Evolutionary conservation across 768 basidiomycete genomes (phyloP).

Genomic region (Rhizopogon vulgaris): DNA sequence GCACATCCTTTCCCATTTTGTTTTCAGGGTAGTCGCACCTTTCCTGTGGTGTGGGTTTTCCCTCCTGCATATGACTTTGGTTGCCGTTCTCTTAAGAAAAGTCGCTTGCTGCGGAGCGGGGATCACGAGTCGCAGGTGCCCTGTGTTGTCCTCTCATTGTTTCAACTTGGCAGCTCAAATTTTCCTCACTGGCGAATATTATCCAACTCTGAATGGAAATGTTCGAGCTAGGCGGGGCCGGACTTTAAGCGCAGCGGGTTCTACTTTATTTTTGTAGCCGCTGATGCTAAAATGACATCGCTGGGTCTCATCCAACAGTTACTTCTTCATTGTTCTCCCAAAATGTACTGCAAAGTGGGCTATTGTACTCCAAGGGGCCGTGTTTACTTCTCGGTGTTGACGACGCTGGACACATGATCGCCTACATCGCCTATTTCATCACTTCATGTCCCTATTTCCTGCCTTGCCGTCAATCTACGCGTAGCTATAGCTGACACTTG

Average conservation of each 20-base stretch:
- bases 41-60: constrained; percentile 2
- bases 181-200: not conserved
- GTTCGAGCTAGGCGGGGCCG: not conserved
- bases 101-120: not conserved
- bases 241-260: not conserved
- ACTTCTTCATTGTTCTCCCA: constrained; percentile 1
- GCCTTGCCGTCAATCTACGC: not conserved
- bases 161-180: constrained; percentile 4
- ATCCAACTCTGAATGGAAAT: not conserved
- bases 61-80: constrained; percentile 4
- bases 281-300: not conserved
- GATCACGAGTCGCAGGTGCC: not conserved
- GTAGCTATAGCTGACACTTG: constrained; percentile 5
- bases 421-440: not conserved
- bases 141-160: not conserved
- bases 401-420: constrained; percentile 16
- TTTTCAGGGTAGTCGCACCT: not conserved
- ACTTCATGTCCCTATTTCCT: not conserved
- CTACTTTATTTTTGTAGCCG: not conserved
- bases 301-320: not conserved
- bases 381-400: constrained; percentile 14
- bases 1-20: not conserved
- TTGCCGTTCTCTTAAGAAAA: not conserved
- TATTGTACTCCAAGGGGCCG: not conserved
- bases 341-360: not conserved